A percentile compares a stretch with the other conserved stretches of the same genome.
Conservation (phyloP, 768 basidiomycete genomes). For the Russula griseocarnosa region DNA sequence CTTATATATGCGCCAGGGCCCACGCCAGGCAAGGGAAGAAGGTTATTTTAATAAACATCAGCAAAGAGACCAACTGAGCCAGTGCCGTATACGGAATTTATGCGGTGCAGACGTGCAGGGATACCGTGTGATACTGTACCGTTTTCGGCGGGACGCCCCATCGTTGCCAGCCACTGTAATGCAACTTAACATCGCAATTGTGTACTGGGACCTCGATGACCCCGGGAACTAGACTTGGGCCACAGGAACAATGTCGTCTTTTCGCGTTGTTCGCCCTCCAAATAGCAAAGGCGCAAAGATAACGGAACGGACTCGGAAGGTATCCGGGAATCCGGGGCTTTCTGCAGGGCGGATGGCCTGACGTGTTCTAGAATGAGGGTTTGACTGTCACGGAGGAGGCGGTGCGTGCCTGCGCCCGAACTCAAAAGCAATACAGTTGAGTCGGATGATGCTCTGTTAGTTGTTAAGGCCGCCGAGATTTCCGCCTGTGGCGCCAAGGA, state of each 20-base stretch:
- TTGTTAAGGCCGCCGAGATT: background rate
- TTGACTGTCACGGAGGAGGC: background rate
- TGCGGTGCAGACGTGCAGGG: too few species aligned
- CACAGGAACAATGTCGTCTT: background rate
- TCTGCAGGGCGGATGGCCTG: background rate
- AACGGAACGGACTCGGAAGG: background rate
- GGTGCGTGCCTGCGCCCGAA: background rate
- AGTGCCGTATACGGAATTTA: background rate
- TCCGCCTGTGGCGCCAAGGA: too few species aligned
- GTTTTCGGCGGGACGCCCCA: too few species aligned
- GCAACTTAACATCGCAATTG: too few species aligned
- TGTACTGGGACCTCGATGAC: background rate
- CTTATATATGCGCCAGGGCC: background rate
- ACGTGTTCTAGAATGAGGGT: too few species aligned
- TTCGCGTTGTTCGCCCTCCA: background rate
- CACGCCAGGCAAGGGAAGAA: too few species aligned
- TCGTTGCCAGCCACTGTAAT: too few species aligned
- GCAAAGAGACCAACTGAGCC: background rate
- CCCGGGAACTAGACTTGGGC: background rate
- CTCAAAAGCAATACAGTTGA: background rate
- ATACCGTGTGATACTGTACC: too few species aligned
- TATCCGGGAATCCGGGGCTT: background rate
- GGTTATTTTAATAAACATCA: background rate
- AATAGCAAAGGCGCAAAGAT: background rate
- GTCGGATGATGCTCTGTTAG: background rate